A percentile compares a stretch with the other conserved stretches of the same genome.
These are phyloP conservation scores for Citropsis articulata DNA, from an alignment of 345 rosid species.

Conservation along the genomic window DNA sequence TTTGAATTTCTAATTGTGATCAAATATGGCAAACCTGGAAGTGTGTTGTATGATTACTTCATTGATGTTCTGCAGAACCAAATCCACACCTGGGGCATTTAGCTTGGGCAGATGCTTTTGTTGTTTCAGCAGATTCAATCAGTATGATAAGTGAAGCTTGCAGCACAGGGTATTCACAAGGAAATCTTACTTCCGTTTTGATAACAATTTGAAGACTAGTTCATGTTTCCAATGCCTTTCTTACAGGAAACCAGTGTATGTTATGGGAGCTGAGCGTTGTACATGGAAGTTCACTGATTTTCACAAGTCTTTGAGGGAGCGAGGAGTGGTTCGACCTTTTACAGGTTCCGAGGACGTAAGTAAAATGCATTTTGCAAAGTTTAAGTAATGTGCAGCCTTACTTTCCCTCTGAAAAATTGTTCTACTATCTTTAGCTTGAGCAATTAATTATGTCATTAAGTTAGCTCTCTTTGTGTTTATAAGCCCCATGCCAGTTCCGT, in stretches of 20 bases:
- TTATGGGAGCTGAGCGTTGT: slow-evolving; percentile 79
- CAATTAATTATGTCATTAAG: background rate
- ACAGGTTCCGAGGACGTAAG: slow-evolving; percentile 95
- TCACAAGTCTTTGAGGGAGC: slow-evolving; percentile 76
- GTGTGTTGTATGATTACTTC: slow-evolving; percentile 19
- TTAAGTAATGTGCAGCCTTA: background rate
- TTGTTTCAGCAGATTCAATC: slow-evolving; percentile 92
- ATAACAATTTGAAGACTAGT: background rate
- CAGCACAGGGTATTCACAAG: slow-evolving; percentile 80
- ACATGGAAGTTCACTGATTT: slow-evolving; percentile 87
- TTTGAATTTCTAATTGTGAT: background rate
- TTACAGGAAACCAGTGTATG: slow-evolving; percentile 88
- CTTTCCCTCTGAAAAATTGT: background rate
- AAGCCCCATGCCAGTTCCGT: background rate
- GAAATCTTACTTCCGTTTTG: background rate
- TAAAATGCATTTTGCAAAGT: slow-evolving; percentile 6
- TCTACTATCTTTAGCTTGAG: background rate
- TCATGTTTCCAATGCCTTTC: slow-evolving; percentile 10
- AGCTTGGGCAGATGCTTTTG: slow-evolving; percentile 99
- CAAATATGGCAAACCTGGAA: slow-evolving; percentile 3
- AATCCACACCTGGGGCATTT: slow-evolving; percentile 88
- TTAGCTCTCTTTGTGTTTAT: background rate
- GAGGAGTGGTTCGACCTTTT: slow-evolving; percentile 82
- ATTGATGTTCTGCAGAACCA: slow-evolving; percentile 57
- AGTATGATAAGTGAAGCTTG: slow-evolving; percentile 93